These are phyloP conservation scores for Termitomyces sp. DNA, from an alignment of 768 basidiomycete species.

Conservation along the genomic window DNA sequence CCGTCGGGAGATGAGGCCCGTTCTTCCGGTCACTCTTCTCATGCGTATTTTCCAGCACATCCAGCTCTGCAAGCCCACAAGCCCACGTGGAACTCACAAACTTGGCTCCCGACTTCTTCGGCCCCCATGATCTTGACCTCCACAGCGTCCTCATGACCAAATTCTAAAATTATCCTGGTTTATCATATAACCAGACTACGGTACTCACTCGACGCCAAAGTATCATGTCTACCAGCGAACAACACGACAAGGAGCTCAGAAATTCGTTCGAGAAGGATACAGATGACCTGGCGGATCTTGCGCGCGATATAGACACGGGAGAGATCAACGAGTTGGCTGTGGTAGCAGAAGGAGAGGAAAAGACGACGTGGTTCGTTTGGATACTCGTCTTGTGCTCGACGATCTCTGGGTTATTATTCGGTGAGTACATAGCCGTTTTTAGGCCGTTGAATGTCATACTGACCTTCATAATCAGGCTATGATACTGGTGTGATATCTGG, in stretches of 20 bases:
- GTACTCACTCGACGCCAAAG: not conserved
- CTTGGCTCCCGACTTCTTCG: too few relatives aligned
- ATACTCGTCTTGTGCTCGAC: conserved; percentile 72
- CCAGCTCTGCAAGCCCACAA: too few relatives aligned
- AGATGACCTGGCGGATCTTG: conserved; percentile 18
- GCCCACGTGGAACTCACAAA: too few relatives aligned
- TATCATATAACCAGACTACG: not conserved
- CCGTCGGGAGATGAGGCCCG: too few relatives aligned
- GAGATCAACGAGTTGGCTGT: conserved; percentile 61
- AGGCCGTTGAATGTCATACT: not conserved
- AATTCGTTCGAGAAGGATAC: conserved; percentile 9
- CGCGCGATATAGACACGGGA: conserved; percentile 35
- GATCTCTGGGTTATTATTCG: conserved; percentile 75
- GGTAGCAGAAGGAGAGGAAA: conserved; percentile 64
- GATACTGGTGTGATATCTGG: conserved; percentile 83
- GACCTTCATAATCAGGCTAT: conserved; percentile 47
- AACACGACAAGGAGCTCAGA: too few relatives aligned
- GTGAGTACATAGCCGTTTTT: conserved; percentile 38
- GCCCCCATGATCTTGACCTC: not conserved
- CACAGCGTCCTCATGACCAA: not conserved
- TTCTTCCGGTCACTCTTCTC: too few relatives aligned
- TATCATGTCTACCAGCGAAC: not conserved
- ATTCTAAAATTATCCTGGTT: not conserved
- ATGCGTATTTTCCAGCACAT: not conserved
- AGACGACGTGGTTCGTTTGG: conserved; percentile 75